Evolutionary conservation across 2,329 filamentous ascomycete species (phyloP), one percentile per base, ranked within the genome.

Genomic region (Stemphylium beticola): DNA sequence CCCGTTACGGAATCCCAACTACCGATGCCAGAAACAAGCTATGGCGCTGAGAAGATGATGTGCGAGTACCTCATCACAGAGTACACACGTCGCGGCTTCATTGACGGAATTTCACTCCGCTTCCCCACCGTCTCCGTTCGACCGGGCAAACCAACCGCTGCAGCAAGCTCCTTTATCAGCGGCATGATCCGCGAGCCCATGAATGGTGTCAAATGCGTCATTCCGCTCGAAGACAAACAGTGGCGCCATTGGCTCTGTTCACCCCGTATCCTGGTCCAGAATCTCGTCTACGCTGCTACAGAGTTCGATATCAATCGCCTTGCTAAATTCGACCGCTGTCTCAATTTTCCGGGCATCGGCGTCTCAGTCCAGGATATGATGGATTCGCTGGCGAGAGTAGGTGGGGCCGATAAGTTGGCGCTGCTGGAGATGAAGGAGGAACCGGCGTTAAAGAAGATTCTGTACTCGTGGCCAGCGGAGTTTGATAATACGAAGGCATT

Each of bases 121-220:
- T 84, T 87, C 57, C 84, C 85, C 0, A 85, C 83, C 0, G 81
- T 87, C 38, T 80, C 79, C 0, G 83, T 87, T 14, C 79, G 85
- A 0, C 83, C 85, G 0, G 85, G 84, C 0, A 76, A 75, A 14
- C 84, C 85, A 0, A 82, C 82, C 1, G 79, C 78, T 1, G 84
- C 85, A 0, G 85, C 84, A 14, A 83, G 81, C 4, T 83, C 81
- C 0, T 87, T 86, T 62, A 72, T 86, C 26, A 84, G 79, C 1
- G 84, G 84, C 11, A 85, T 87, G 76, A 83, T 87, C 49, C 80
- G 85, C 33, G 85, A 87, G 73, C 84, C 85, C 0, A 77, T 87
- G 71, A 75, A 78, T 9, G 83, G 83, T 3, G 36, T 77, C 51
- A 79, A 79, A 61, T 79, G 77, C 38, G 64, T 77, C 9, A 61